Evolutionary conservation across 1,284 basidiomycete genomes (phyloP).

Genomic region (Ganoderma multipileum): DNA sequence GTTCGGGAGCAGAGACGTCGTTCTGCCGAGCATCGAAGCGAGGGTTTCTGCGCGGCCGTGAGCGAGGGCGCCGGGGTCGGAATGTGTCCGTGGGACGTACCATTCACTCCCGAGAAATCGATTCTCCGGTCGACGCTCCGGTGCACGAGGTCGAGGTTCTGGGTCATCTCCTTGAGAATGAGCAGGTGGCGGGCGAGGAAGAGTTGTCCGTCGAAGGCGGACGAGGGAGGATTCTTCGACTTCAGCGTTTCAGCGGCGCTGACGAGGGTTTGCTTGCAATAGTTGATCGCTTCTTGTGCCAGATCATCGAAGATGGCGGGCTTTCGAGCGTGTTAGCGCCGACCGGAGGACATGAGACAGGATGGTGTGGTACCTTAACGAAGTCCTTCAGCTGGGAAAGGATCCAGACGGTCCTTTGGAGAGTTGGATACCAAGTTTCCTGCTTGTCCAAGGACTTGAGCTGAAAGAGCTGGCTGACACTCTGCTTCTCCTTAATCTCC

Average conservation of each 20-base stretch:
- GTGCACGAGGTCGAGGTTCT: constrained; percentile 73
- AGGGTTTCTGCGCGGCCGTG: constrained; percentile 63
- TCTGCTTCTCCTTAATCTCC: constrained; percentile 69
- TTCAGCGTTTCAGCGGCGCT: constrained; percentile 72
- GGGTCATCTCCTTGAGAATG: constrained; percentile 88
- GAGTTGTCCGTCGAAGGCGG: constrained; percentile 72
- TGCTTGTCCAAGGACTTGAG: constrained; percentile 77
- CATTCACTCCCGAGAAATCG: constrained; percentile 59
- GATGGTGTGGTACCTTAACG: constrained; percentile 73
- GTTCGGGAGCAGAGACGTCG: constrained; percentile 74
- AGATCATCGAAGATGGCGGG: constrained; percentile 93
- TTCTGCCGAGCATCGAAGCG: constrained; percentile 74
- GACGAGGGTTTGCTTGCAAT: constrained; percentile 83
- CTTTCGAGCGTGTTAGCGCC: constrained; percentile 46
- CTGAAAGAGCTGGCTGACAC: constrained; percentile 69
- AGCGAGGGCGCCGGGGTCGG: constrained; percentile 18
- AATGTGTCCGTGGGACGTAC: constrained; percentile 41
- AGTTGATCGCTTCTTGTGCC: constrained; percentile 86
- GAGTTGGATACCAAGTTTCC: constrained; percentile 89
- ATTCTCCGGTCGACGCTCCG: constrained; percentile 44
- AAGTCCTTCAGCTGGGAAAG: constrained; percentile 88
- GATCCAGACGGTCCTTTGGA: constrained; percentile 88
- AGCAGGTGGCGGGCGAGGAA: constrained; percentile 92
- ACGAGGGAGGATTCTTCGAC: constrained; percentile 51
- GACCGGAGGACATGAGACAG: not conserved